Conservation (phyloP, 106 monocot species). For the Phalaenopsis equestris region DNA sequence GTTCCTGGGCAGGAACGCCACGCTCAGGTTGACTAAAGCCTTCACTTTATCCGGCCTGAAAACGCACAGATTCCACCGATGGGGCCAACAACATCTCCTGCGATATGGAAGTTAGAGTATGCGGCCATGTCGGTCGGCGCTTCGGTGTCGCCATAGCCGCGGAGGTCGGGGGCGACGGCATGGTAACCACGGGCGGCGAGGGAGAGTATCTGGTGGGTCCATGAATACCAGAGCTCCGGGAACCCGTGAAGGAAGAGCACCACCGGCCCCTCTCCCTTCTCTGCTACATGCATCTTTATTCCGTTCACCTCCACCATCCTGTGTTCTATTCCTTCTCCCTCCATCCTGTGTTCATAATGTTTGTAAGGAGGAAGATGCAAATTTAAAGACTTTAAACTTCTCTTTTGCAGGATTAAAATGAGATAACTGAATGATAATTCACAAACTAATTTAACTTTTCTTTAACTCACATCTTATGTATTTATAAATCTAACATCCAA, state of each 20-base stretch:
- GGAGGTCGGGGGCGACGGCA: slow-evolving; percentile 58
- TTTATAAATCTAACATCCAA: no score
- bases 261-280: slow-evolving; percentile 45
- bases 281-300: slow-evolving; percentile 59
- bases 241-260: slow-evolving; percentile 64
- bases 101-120: slow-evolving; percentile 18
- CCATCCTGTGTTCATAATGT: background rate
- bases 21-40: no score
- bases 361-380: no score
- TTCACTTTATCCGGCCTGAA: no score
- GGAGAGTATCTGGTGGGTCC: slow-evolving; percentile 54
- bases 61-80: no score
- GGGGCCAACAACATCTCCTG: slow-evolving; percentile 18
- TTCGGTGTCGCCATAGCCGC: slow-evolving; percentile 51
- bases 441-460: no score
- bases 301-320: slow-evolving; percentile 43
- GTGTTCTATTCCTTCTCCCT: slow-evolving; percentile 4
- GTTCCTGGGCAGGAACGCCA: no score
- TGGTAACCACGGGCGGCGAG: slow-evolving; percentile 44
- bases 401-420: no score
- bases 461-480: no score
- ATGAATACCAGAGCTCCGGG: slow-evolving; percentile 74
- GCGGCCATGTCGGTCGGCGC: background rate
- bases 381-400: no score
- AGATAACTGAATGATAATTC: no score